Conservation (phyloP, 306 rosid species). For the Senna tora region DNA sequence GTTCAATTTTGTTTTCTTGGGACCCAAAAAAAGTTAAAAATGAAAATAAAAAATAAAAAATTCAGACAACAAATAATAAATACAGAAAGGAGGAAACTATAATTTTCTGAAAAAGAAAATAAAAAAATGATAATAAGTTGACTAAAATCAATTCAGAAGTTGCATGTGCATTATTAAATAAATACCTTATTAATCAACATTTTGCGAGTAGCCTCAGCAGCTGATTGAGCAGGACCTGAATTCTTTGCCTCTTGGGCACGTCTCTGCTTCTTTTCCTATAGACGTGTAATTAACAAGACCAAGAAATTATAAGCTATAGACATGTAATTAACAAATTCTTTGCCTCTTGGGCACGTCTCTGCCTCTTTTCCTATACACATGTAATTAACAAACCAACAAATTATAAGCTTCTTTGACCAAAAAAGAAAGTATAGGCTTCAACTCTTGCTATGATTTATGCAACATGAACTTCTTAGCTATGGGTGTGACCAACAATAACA, state of each 20-base stretch:
- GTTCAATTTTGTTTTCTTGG: neutral
- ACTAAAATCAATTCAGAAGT: conserved; percentile 11
- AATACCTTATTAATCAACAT: conserved; percentile 68
- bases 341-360: conserved; percentile 51
- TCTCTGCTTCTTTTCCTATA: conserved; percentile 57
- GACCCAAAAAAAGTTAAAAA: neutral
- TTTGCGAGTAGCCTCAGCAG: conserved; percentile 69
- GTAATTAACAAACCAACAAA: conserved; percentile 14
- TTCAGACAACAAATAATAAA: neutral
- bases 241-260: conserved; percentile 52
- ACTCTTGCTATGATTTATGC: conserved; percentile 10
- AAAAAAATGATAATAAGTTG: neutral
- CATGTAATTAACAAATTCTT: conserved; percentile 28
- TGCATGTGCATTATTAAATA: conserved; percentile 4
- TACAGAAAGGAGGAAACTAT: neutral
- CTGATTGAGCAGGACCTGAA: conserved; percentile 71
- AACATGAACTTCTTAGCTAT: neutral
- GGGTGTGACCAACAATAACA: neutral
- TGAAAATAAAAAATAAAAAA: too few species aligned
- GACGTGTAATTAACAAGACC: conserved; percentile 9
- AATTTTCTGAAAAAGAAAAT: neutral
- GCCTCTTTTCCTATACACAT: conserved; percentile 51
- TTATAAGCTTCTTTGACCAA: neutral
- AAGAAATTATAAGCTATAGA: conserved; percentile 6
- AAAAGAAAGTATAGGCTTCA: conserved; percentile 4